A percentile compares a stretch with the other conserved stretches of the same genome.
Conservation (phyloP, 2,329 filamentous ascomycete genomes). For the Penicillium sp. region DNA sequence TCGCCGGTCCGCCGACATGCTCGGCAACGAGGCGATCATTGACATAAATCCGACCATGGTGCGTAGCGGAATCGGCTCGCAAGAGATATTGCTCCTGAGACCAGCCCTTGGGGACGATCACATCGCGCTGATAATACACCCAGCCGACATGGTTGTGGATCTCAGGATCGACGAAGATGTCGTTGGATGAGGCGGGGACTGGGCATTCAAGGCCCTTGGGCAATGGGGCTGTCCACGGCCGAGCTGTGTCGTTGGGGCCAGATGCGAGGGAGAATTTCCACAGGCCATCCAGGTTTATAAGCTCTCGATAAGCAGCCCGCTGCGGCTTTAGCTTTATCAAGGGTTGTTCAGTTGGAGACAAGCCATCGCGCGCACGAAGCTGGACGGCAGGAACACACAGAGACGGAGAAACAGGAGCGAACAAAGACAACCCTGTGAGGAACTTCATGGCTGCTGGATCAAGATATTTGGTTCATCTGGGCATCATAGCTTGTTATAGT, state of each 20-base stretch:
- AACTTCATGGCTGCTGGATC: neutral
- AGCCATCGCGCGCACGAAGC: neutral
- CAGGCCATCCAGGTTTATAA: neutral
- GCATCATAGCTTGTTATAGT: neutral
- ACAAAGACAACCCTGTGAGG: neutral
- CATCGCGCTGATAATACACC: neutral
- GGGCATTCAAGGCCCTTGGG: neutral
- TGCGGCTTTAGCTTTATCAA: neutral
- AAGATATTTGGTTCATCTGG: neutral
- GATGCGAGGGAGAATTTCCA: neutral
- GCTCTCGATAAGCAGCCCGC: neutral
- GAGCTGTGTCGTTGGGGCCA: neutral
- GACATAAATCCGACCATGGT: neutral
- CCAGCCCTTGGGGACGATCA: neutral
- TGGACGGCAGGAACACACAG: neutral
- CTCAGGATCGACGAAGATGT: neutral
- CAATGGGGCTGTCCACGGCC: neutral
- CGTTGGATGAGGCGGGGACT: neutral
- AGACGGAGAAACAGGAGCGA: neutral
- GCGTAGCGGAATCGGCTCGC: neutral
- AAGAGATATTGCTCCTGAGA: neutral
- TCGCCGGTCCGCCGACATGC: neutral
- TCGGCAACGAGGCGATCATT: neutral
- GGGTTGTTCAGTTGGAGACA: neutral
- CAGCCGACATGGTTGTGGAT: neutral